Base-by-base conservation (phyloP, 2,329 filamentous ascomycete genomes). In the Aspergillus ruber region DNA sequence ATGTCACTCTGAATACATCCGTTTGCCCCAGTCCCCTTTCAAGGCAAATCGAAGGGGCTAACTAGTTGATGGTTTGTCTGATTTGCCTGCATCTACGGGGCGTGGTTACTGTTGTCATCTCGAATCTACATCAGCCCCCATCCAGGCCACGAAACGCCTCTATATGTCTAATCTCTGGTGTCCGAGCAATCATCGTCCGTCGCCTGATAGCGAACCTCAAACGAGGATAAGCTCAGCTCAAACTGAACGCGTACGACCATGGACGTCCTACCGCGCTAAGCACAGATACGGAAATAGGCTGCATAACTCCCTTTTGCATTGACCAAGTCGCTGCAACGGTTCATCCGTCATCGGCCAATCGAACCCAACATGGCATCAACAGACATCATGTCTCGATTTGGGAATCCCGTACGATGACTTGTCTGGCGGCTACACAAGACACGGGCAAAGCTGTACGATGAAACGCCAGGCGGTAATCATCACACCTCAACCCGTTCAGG, bases 1-100 rank as follows among this genome's bases (percentile, higher is more conserved):
- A 61, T 60, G 59, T 61, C 58, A 61, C 48, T 10, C 47, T 61
- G 58, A 61, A 46, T 36, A 38, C 51, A 60, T 60, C 3, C 13
- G 39, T 36, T 56, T 50, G 55, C 56, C 57, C 48, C 45, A 21
- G n/a, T n/a, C n/a, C n/a, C n/a, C 20, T 40, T 15, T 50, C 42
- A 42, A 41, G 50, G 58, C 56, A 54, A 55, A 56, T 55, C 10
- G 36, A 39, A 21, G 10, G 36, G n/a, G n/a, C n/a, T n/a, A n/a
- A n/a, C n/a, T n/a, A n/a, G n/a, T n/a, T n/a, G n/a, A n/a, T n/a
- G n/a, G n/a, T n/a, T n/a, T n/a, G n/a, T n/a, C n/a, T n/a, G n/a
- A n/a, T n/a, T 21, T 18, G 33, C 33, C 36, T 20, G 10, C 17
- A 18, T 21, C 36, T 18, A 39, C 21, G 36, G 36, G 33, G n/a